Base-by-base conservation (phyloP, 306 rosid species). In the Vigna radiata region DNA sequence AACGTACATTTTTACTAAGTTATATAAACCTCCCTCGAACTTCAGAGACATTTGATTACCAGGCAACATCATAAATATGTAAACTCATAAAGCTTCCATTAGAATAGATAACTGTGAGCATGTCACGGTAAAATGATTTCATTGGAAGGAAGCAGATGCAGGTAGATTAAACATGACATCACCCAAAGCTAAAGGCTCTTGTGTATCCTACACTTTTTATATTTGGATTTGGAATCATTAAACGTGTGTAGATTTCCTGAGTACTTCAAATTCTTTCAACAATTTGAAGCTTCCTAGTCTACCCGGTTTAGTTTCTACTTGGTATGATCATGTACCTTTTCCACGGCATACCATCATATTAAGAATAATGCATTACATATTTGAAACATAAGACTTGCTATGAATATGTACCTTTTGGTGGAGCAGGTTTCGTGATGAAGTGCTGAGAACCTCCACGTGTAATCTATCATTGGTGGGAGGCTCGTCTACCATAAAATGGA, bases 401-500 rank as follows among this genome's bases (percentile, higher is more conserved):
- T 10, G 80, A 69, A 41, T 82, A 14, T 68, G 69, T 84, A 94
- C 97, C 97, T 94, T 94, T 43, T 86, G 90, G 86, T 89, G 95
- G 79, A 91, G 87, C 66, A 94, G 78, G 81, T 76, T 85, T 76
- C 93, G 88, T 52, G 97, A 85, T 47, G 98, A 90, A 62, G 87
- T 83, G 91, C 98, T 94, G 74, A 90, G 81, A 66, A 92, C 90
- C 76, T 91, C 97, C 13, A 89, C 95, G 7, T 90, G 93, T 71
- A 94, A 47, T 80, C 70, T 91, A 18, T 94, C 91, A 27, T 83
- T 83, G n/a, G 78, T 88, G 54, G 98, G 98, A 84, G 96, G 97
- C 72, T 92, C 86, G 18, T 89, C 96, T 73, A 83, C 77, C 83
- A 66, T 72, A 77, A 91, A 92, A 8, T 68, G 75, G 76, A 91